Base-by-base conservation (phyloP, 1,139 yeast species). In the Hansenula lynferdii region DNA sequence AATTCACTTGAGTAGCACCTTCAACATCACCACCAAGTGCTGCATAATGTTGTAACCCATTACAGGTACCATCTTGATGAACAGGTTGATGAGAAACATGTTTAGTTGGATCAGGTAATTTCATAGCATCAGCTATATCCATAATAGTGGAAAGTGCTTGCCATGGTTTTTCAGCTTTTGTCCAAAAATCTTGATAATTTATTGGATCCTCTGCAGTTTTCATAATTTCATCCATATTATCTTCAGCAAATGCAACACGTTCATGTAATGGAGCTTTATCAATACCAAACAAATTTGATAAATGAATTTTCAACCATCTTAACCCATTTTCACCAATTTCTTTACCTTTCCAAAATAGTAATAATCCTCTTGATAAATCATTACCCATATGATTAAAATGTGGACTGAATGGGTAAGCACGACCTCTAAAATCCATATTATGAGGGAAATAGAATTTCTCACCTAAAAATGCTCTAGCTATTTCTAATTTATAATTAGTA, bases 41-140 rank as follows among this genome's bases (percentile, higher is more conserved):
- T 14, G 98, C 97, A 64, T 92, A 92, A 64, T 92, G 98, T 61
- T 92, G 98, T 42, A 92, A 70, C 8, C 98, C 98, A 58, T 92
- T 92, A 65, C 98, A 92, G 0, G 97, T 86, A 50, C 98, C 98
- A 64, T 92, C 98, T 64, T 89, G 97, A 60, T 92, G 97, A 14
- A 92, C 87, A 1, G 97, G 97, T 45, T 87, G 76, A 53, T 85
- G 87, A 2, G 95, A 84, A 19, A 82, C 64, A 54, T 63, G 89
- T 47, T 80, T 73, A 6, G 80, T 72, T 2, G 97, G 97, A 50
- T 87, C 86, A 7, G 72, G 76, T 43, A 80, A 64, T 44, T 79
- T 70, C 51, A 75, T 62, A 1, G 97, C 97, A 41, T 78, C 83
- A 26, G 70, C 63, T 40, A 92, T 62, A 58, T 92, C 98, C 52